Evolutionary conservation across 1,139 yeast species (phyloP).

Genomic region (Lodderomyces orthopsilosis): DNA sequence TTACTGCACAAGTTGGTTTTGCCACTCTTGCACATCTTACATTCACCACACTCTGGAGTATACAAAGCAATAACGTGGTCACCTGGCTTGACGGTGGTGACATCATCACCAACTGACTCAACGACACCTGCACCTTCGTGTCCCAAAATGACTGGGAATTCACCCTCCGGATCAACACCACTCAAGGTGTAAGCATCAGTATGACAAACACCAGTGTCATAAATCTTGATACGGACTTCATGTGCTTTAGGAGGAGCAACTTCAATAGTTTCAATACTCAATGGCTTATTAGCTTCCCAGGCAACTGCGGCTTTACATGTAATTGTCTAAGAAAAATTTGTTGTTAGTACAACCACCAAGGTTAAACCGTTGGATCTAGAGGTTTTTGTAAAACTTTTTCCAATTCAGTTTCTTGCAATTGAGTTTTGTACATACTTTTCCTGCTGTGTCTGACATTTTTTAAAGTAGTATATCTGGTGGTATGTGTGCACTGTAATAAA

Average conservation of each 20-base stretch:
- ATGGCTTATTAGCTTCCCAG: constrained; percentile 91
- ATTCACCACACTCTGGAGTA: constrained; percentile 94
- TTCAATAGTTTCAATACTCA: constrained; percentile 79
- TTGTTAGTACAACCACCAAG: constrained; percentile 12
- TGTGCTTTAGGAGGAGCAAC: constrained; percentile 95
- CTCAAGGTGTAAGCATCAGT: constrained; percentile 96
- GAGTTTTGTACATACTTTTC: constrained; percentile 29
- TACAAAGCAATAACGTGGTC: constrained; percentile 89
- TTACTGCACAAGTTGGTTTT: constrained; percentile 93
- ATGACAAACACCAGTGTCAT: constrained; percentile 94
- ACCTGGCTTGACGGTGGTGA: constrained; percentile 79
- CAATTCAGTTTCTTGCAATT: not conserved
- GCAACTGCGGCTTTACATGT: constrained; percentile 96
- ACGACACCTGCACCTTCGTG: constrained; percentile 98
- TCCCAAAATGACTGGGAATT: constrained; percentile 87
- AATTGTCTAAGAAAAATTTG: constrained; percentile 49
- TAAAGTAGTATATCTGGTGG: not conserved
- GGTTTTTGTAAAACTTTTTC: not conserved
- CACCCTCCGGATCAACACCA: constrained; percentile 96
- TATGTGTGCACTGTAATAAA: not conserved
- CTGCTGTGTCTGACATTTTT: constrained; percentile 29
- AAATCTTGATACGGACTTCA: constrained; percentile 89
- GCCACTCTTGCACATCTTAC: constrained; percentile 93
- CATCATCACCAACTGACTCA: constrained; percentile 91
- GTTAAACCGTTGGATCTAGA: constrained; percentile 9